These are phyloP conservation scores for Cytospora piceicola DNA, from an alignment of 2,329 filamentous ascomycete genomes.

Conservation along the genomic window DNA sequence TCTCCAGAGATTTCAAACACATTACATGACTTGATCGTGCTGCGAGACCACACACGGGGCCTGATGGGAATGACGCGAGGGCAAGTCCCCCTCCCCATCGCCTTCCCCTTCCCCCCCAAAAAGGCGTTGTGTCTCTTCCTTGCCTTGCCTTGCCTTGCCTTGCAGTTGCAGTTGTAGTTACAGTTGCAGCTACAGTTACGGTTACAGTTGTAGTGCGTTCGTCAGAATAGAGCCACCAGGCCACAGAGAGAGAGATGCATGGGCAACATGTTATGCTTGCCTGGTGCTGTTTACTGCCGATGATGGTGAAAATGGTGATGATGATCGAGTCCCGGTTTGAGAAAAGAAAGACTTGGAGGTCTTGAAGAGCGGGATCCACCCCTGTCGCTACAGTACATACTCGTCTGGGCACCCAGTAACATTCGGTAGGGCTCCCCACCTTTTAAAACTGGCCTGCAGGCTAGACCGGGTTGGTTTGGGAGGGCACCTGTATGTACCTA, in stretches of 20 bases:
- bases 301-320: not conserved
- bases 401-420: slow-evolving; percentile 1
- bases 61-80: not conserved
- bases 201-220: too few species aligned
- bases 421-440: slow-evolving; percentile 1
- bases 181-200: too few species aligned
- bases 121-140: too few species aligned
- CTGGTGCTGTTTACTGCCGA: not conserved
- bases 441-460: slow-evolving; percentile 4
- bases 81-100: too few species aligned
- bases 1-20: too few species aligned
- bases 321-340: not conserved
- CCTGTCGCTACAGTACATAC: slow-evolving; percentile 5
- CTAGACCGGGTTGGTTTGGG: not conserved
- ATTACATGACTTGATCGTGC: not conserved
- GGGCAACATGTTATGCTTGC: not conserved
- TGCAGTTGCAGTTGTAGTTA: too few species aligned
- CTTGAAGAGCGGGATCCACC: slow-evolving; percentile 3
- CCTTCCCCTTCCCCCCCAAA: too few species aligned
- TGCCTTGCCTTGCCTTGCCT: too few species aligned
- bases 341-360: not conserved
- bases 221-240: not conserved
- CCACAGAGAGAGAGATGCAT: not conserved
- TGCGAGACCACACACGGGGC: not conserved
- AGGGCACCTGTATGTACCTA: not conserved